These are phyloP conservation scores for Conidiobolus incongruus DNA, from an alignment of 371 early-diverging fungal species.

Conservation along the genomic window DNA sequence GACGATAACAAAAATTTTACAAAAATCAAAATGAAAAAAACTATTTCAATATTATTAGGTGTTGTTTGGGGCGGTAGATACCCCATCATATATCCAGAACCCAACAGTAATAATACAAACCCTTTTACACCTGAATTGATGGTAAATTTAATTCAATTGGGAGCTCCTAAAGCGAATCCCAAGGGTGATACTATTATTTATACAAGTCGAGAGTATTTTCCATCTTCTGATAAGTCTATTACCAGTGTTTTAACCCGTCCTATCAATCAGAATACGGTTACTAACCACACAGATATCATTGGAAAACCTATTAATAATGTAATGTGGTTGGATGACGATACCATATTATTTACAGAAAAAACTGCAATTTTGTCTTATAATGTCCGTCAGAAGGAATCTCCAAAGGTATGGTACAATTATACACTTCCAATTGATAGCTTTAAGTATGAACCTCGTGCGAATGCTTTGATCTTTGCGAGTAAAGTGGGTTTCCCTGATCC, in stretches of 20 bases:
- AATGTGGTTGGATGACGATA: conserved; percentile 24
- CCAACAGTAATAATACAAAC: too few species aligned
- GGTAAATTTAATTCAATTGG: conserved; percentile 22
- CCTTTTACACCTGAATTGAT: conserved; percentile 21
- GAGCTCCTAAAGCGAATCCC: conserved; percentile 18
- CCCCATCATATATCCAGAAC: too few species aligned
- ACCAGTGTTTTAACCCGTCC: conserved; percentile 17
- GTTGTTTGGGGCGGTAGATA: too few species aligned
- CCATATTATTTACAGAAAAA: conserved; percentile 19
- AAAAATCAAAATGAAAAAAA: too few species aligned
- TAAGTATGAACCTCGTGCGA: too few species aligned
- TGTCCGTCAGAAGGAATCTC: conserved; percentile 16
- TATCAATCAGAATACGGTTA: conserved; percentile 7
- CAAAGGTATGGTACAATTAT: conserved; percentile 5
- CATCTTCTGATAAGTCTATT: conserved; percentile 18
- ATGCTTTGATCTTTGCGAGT: conserved; percentile 19
- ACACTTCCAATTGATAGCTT: too few species aligned
- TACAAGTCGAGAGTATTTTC: conserved; percentile 19
- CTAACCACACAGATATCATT: conserved; percentile 9
- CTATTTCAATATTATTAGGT: too few species aligned
- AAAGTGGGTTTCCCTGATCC: too few species aligned
- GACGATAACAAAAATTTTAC: too few species aligned
- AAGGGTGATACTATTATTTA: conserved; percentile 20
- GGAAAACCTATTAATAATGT: conserved; percentile 9
- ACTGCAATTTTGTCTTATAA: conserved; percentile 22